Evolutionary conservation across 805 yeast genomes (phyloP).

Genomic region (Candida dajiaensis): DNA sequence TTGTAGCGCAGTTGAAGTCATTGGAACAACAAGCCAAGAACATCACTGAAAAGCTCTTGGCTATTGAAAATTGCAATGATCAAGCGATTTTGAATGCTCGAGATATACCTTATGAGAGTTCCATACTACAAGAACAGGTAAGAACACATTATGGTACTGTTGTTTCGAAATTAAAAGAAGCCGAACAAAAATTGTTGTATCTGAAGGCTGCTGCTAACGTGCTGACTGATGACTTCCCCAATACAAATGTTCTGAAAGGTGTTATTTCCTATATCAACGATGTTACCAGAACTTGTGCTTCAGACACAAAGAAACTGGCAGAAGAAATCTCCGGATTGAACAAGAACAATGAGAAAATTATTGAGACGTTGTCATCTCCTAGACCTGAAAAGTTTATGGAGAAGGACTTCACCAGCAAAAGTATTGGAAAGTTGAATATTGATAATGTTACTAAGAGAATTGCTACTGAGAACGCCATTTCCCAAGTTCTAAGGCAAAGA

Average conservation of each 20-base stretch:
- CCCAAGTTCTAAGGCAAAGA: slow-evolving; percentile 4
- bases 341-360: slow-evolving; percentile 14
- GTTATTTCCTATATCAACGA: slow-evolving; percentile 13
- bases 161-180: slow-evolving; percentile 9
- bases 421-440: slow-evolving; percentile 13
- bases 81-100: slow-evolving; percentile 8
- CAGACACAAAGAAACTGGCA: slow-evolving; percentile 16
- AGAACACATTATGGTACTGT: slow-evolving; percentile 10
- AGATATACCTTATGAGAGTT: slow-evolving; percentile 16
- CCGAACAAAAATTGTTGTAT: slow-evolving; percentile 14
- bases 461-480: slow-evolving; percentile 3
- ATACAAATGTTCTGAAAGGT: slow-evolving; percentile 9
- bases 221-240: slow-evolving; percentile 6
- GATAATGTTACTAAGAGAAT: slow-evolving; percentile 9
- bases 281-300: slow-evolving; percentile 14
- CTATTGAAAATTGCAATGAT: slow-evolving; percentile 7
- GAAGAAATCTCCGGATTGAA: slow-evolving; percentile 17
- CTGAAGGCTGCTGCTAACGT: slow-evolving; percentile 16
- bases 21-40: slow-evolving; percentile 2
- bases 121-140: slow-evolving; percentile 12
- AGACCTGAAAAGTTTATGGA: slow-evolving; percentile 3
- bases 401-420: slow-evolving; percentile 6
- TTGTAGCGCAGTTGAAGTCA: slow-evolving; percentile 3
- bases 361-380: slow-evolving; percentile 7
- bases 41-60: slow-evolving; percentile 6